Percentiles rank a stretch among this genome's conserved stretches.
phyloP scores from a whole-genome alignment of 2,329 filamentous ascomycete genomes.

The Curvularia verruculosa region DNA sequence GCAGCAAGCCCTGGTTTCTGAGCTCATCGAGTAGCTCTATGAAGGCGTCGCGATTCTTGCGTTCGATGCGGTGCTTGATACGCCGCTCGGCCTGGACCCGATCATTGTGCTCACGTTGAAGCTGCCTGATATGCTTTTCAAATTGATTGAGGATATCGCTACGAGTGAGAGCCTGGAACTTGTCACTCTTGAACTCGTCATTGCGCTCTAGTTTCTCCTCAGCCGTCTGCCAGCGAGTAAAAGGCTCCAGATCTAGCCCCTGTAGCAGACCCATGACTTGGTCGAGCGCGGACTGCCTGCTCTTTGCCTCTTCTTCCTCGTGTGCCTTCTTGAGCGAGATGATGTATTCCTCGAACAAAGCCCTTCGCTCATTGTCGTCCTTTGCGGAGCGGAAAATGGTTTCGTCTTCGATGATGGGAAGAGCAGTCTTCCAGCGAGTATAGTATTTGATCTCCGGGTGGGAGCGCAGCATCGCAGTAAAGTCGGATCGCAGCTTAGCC shows the following conservation, averaged over 20 bases:
- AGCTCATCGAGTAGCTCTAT: conserved; percentile 76
- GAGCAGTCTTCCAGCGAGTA: conserved; percentile 94
- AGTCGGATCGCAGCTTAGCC: conserved; percentile 89
- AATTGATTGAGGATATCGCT: conserved; percentile 92
- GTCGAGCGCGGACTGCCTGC: conserved; percentile 81
- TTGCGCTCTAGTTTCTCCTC: conserved; percentile 80
- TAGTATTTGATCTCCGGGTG: conserved; percentile 98
- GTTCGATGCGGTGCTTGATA: conserved; percentile 78
- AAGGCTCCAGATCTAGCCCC: conserved; percentile 83
- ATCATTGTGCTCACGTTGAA: conserved; percentile 92
- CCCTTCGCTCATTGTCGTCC: conserved; percentile 83
- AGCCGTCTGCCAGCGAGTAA: conserved; percentile 92
- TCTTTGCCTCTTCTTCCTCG: conserved; percentile 72
- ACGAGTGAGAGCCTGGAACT: conserved; percentile 83
- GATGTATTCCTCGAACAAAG: conserved; percentile 94
- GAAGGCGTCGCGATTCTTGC: conserved; percentile 85
- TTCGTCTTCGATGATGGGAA: conserved; percentile 92
- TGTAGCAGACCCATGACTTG: conserved; percentile 79
- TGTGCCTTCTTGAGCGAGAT: conserved; percentile 81
- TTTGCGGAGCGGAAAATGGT: conserved; percentile 92
- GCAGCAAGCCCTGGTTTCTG: conserved; percentile 77
- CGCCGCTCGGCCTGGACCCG: conserved; percentile 86
- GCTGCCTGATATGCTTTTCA: conserved; percentile 90
- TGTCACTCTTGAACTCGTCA: conserved; percentile 76
- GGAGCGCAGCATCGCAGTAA: conserved; percentile 92